A percentile compares a stretch with the other conserved stretches of the same genome.
Evolutionary conservation across 176 grass and related monocot species (phyloP).

Genomic region (Poa pratensis): DNA sequence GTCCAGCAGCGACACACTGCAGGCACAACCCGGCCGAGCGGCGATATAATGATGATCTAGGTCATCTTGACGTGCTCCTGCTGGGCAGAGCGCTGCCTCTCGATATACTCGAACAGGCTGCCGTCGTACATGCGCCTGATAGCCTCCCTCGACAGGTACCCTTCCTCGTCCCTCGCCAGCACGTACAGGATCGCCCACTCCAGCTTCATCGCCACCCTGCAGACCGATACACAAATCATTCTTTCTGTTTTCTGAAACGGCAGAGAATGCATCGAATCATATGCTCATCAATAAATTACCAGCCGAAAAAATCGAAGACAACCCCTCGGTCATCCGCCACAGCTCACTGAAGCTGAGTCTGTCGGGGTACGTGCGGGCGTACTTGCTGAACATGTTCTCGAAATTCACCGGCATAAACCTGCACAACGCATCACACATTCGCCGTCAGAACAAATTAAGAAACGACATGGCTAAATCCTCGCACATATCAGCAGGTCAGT

Average conservation of each 20-base stretch:
- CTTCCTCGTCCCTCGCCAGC: slow-evolving; percentile 76
- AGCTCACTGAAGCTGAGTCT: slow-evolving; percentile 61
- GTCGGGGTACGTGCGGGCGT: slow-evolving; percentile 61
- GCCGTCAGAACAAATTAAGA: too few relatives aligned
- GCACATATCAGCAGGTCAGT: too few relatives aligned
- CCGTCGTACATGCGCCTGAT: slow-evolving; percentile 73
- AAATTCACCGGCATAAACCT: slow-evolving; percentile 86
- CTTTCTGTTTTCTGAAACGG: too few relatives aligned
- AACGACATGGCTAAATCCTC: neutral
- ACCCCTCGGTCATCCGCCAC: slow-evolving; percentile 71
- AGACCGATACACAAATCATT: too few relatives aligned
- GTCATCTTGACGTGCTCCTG: slow-evolving; percentile 58
- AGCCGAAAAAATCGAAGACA: slow-evolving; percentile 58
- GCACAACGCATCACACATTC: neutral
- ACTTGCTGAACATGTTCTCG: slow-evolving; percentile 95
- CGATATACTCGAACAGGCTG: slow-evolving; percentile 80
- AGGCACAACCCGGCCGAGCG: neutral
- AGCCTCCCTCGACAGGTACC: slow-evolving; percentile 74
- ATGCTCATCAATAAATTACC: slow-evolving; percentile 13
- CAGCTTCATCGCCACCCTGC: slow-evolving; percentile 68
- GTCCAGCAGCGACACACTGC: neutral
- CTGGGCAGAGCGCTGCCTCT: slow-evolving; percentile 27
- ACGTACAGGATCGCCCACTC: slow-evolving; percentile 76
- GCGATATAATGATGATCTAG: slow-evolving; percentile 13
- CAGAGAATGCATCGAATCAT: neutral